A percentile compares a stretch with the other conserved stretches of the same genome.
Conservation (phyloP, 139 green algal species). For the Coelastrella sp. region DNA sequence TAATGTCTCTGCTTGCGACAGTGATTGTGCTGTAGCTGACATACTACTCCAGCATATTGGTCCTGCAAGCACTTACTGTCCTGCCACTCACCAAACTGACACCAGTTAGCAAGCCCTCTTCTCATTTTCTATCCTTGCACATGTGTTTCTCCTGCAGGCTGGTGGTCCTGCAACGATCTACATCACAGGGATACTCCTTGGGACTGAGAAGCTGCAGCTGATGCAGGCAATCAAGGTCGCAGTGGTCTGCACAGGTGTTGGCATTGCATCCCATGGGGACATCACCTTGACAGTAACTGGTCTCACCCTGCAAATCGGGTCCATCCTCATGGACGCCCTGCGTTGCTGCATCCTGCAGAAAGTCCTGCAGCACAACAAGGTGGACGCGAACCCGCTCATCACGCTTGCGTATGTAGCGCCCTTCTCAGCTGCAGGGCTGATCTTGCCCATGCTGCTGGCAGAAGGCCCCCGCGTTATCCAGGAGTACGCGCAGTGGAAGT, state of each 20-base stretch:
- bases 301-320: slow-evolving; percentile 63
- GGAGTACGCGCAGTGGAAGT: neutral
- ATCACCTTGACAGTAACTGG: slow-evolving; percentile 62
- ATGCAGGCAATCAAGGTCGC: slow-evolving; percentile 48
- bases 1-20: too few species aligned
- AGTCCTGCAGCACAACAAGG: slow-evolving; percentile 46
- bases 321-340: slow-evolving; percentile 60
- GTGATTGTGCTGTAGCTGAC: too few species aligned
- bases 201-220: slow-evolving; percentile 48
- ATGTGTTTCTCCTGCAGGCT: slow-evolving; percentile 43
- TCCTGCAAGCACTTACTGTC: too few species aligned
- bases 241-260: slow-evolving; percentile 61
- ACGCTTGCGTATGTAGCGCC: slow-evolving; percentile 34
- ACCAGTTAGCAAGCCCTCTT: too few species aligned
- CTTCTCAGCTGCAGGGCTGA: slow-evolving; percentile 10
- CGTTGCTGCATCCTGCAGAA: slow-evolving; percentile 59
- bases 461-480: neutral
- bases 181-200: slow-evolving; percentile 40
- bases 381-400: slow-evolving; percentile 28
- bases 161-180: slow-evolving; percentile 52
- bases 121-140: too few species aligned
- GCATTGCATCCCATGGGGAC: slow-evolving; percentile 63
- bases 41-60: too few species aligned
- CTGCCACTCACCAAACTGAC: too few species aligned
- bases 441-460: neutral